These are phyloP conservation scores for Pythium apleroticum DNA, from an alignment of 352 stramenopile species.

Conservation along the genomic window DNA sequence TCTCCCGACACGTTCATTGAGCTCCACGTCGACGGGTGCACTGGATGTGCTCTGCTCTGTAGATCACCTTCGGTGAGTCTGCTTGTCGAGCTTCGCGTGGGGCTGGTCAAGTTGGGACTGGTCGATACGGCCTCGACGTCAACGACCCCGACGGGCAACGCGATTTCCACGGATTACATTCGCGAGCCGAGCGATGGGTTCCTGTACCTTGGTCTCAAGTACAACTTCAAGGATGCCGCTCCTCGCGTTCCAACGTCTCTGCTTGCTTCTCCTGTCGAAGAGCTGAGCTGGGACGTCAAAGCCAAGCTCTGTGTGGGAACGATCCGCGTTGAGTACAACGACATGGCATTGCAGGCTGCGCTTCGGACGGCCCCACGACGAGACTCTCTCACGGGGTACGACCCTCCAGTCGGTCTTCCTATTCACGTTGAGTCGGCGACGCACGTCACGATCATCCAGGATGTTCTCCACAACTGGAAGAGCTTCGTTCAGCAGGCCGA, in stretches of 20 bases:
- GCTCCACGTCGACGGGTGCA: slow-evolving; percentile 45
- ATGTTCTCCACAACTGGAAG: slow-evolving; percentile 49
- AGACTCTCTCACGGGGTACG: background rate
- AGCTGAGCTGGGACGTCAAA: slow-evolving; percentile 52
- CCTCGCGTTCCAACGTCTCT: background rate
- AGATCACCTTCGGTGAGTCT: slow-evolving; percentile 34
- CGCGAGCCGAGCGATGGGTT: slow-evolving; percentile 61
- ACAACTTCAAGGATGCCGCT: slow-evolving; percentile 36
- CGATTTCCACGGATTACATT: slow-evolving; percentile 68
- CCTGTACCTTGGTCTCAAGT: slow-evolving; percentile 70
- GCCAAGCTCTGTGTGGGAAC: slow-evolving; percentile 56
- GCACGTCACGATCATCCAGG: slow-evolving; percentile 49
- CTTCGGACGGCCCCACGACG: slow-evolving; percentile 14
- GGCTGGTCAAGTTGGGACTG: slow-evolving; percentile 47
- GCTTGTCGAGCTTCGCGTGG: slow-evolving; percentile 58
- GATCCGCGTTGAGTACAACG: slow-evolving; percentile 63
- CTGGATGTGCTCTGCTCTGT: slow-evolving; percentile 44
- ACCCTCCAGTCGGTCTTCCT: background rate
- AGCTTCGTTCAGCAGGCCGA: slow-evolving; percentile 36
- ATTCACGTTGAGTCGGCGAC: slow-evolving; percentile 34
- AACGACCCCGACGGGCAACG: slow-evolving; percentile 31
- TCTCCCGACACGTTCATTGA: slow-evolving; percentile 36
- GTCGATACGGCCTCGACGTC: slow-evolving; percentile 6
- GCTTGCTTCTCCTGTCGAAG: slow-evolving; percentile 4
- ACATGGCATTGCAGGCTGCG: slow-evolving; percentile 38